These are phyloP conservation scores for Hebeloma cylindrosporum DNA, from an alignment of 768 basidiomycete species.

Conservation along the genomic window DNA sequence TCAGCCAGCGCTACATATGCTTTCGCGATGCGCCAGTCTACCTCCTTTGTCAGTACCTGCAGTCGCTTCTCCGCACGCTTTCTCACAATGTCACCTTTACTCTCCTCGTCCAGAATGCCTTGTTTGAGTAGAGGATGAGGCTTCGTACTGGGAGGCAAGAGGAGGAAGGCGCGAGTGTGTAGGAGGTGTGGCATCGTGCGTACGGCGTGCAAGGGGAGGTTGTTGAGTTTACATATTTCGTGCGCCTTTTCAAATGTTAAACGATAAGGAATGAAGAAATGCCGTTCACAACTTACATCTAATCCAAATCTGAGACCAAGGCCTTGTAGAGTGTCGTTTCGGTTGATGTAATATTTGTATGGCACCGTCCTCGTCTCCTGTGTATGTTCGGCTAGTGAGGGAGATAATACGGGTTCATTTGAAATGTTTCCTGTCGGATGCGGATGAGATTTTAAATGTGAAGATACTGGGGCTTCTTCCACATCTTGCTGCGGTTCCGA, in stretches of 20 bases:
- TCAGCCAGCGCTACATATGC: slow-evolving; percentile 72
- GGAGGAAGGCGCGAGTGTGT: slow-evolving; percentile 61
- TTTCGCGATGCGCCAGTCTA: slow-evolving; percentile 63
- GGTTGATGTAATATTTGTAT: slow-evolving; percentile 53
- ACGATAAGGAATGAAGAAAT: slow-evolving; percentile 1
- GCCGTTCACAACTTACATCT: slow-evolving; percentile 47
- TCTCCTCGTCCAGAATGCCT: slow-evolving; percentile 25
- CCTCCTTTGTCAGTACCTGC: slow-evolving; percentile 67
- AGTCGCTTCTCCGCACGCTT: slow-evolving; percentile 61
- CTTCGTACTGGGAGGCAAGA: slow-evolving; percentile 48
- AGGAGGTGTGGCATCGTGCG: slow-evolving; percentile 72
- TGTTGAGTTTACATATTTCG: slow-evolving; percentile 64
- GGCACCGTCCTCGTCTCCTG: slow-evolving; percentile 11
- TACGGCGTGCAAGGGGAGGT: slow-evolving; percentile 61
- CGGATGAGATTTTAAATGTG: background rate
- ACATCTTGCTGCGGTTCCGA: too few relatives aligned
- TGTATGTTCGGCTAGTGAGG: background rate
- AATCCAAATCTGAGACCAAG: slow-evolving; percentile 60
- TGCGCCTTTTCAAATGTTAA: too few relatives aligned
- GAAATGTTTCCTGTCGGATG: too few relatives aligned
- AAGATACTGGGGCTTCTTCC: too few relatives aligned
- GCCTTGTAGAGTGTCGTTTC: slow-evolving; percentile 61
- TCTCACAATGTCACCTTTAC: slow-evolving; percentile 44
- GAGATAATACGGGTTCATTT: background rate
- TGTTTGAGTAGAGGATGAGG: slow-evolving; percentile 19